Percentiles rank a stretch among this genome's conserved stretches.
Conservation (phyloP, 148 eudicot genomes). For the Rhododendron henanense region DNA sequence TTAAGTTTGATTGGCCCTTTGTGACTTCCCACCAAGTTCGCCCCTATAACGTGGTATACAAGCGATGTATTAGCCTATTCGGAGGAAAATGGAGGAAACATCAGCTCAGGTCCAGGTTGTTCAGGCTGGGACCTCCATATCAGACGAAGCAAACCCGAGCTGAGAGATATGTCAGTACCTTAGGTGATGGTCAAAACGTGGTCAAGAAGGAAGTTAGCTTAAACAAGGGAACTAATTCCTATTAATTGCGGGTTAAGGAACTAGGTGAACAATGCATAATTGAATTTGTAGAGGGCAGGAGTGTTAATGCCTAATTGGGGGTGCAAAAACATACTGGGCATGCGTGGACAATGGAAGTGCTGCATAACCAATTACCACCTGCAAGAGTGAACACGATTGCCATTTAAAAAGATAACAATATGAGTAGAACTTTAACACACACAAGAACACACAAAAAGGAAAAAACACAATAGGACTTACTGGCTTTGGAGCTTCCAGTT, state of each 20-base stretch:
- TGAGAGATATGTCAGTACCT: neutral
- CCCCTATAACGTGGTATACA: neutral
- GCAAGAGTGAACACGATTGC: constrained; percentile 27
- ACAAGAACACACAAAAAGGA: neutral
- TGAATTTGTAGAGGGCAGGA: neutral
- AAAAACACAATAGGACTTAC: constrained; percentile 32
- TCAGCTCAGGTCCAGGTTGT: neutral
- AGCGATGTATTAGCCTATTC: constrained; percentile 2
- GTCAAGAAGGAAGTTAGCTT: neutral
- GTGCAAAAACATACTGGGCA: constrained; percentile 59
- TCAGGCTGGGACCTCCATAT: neutral
- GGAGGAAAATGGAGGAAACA: neutral
- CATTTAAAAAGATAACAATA: constrained; percentile 1
- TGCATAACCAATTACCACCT: constrained; percentile 95
- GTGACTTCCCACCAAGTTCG: neutral
- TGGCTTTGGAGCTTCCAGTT: constrained; percentile 94
- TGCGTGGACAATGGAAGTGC: constrained; percentile 79
- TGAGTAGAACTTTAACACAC: neutral
- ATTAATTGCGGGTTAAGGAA: neutral
- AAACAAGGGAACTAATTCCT: neutral
- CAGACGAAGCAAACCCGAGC: neutral
- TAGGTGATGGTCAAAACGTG: neutral
- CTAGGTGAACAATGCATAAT: neutral
- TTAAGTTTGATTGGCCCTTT: neutral
- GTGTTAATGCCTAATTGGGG: neutral